Base-by-base conservation (phyloP, 768 basidiomycete genomes). In the Suillus sp. region DNA sequence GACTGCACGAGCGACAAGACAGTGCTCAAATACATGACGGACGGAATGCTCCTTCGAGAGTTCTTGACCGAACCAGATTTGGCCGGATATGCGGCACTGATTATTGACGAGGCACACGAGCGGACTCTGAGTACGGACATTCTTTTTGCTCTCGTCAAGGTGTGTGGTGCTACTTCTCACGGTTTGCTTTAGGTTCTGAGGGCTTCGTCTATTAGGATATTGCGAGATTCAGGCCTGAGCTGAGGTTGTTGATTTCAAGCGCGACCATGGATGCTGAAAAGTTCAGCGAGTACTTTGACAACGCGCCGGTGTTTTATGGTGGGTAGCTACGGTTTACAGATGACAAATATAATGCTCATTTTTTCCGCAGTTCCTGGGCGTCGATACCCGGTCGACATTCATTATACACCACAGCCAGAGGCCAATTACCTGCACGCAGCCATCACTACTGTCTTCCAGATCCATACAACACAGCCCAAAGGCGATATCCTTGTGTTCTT, bases 1-100 rank as follows among this genome's bases (percentile, higher is more conserved):
- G 97, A 99, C 76, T 97, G 95, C 75, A 99, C 97, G 22, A 97
- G 94, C 80, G 95, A 99, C 82, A 98, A 97, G 81, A 99, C 97
- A 4, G 91, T 96, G 50, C 82, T 99, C 71, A 99, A 99, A 78
- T 99, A 99, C 78, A 97, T 99, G 97, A 99, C 97, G 50, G 97
- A 99, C 72, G 97, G 97, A 38, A 99, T 99, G 97, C 82, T 99
- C 32, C 79, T 99, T 51, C 86, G 97, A 71, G 95, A 99, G 76
- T 99, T 99, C 77, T 78, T 99, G 71, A 99, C 97, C 11, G 97
- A 99, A 75, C 97, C 97, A 0, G 94, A 96, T 78, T 78, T 99
- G 60, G 96, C 94, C 16, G 93, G 93, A 4, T 99, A 99, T 74
- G 90, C 95, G 54, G 93, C 90, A 35, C 79, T 99, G 70, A 95